Evolutionary conservation across 2,329 filamentous ascomycete species (phyloP), one percentile per base, ranked within the genome.

Genomic region (Cyphellophora attinorum): DNA sequence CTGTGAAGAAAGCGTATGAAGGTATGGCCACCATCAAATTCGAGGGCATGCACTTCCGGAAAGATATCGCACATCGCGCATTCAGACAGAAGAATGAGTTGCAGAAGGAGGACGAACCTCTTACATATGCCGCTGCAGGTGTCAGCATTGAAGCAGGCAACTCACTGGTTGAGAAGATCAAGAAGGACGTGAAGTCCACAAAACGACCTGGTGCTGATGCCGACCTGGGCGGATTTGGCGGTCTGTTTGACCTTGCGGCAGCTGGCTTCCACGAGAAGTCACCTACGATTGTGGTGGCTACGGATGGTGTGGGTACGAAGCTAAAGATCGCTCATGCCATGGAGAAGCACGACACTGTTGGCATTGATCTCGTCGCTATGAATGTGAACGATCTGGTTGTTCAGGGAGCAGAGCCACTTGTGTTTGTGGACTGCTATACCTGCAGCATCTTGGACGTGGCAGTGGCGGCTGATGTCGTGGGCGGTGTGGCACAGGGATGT

Each of bases 331-430:
- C 91, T 0, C 89, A 95, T 56, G 75, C 78, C 10, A 83, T 93
- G 65, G 73, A 78, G 50, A 85, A 93, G 62, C 91, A 95, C 61
- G 79, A 89, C 59, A 94, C 88, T 3, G 89, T 98, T 8, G 91
- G 91, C 41, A 86, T 98, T 50, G 91, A 98, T 56, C 74, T 98
- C 21, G 91, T 98, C 3, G 91, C 91, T 47, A 96, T 96, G 89
- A 96, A 95, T 59, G 91, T 96, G 55, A 98, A 98, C 59, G 91
- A 98, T 54, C 72, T 98, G 0, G 80, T 98, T 33, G 91, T 96
- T 6, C 88, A 96, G 64, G 91, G 91, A 35, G 91, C 91, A 10
- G 85, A 91, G 49, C 88, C 91, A 2, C 71, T 96, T 45, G 91
- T 91, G 70, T 96, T 98, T 72, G 78, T 96, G 43, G 91, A 98